Evolutionary conservation across 106 monocot species (phyloP).

Genomic region (Phalaenopsis aphrodite): DNA sequence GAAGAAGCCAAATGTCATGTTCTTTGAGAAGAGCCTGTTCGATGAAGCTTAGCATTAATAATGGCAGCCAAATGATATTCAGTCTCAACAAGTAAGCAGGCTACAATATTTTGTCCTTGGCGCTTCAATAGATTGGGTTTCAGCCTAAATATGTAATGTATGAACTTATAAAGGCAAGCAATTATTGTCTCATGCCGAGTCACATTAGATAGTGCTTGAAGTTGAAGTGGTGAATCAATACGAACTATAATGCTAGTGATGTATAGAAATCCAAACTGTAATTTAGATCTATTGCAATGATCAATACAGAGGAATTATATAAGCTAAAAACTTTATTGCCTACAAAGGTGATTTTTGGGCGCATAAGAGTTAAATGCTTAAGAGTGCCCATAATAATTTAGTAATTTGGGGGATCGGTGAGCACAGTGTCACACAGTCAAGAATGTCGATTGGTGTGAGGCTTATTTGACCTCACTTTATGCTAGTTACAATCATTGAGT

Average conservation of each 20-base stretch:
- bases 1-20: neutral
- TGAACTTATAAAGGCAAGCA: neutral
- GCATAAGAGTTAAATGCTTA: neutral
- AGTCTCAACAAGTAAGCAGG: neutral
- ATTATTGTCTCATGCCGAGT: neutral
- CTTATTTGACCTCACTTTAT: too few relatives aligned
- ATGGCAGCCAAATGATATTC: neutral
- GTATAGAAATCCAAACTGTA: neutral
- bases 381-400: neutral
- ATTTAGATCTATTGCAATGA: neutral
- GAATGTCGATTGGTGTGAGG: neutral
- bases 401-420: neutral
- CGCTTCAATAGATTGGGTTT: neutral
- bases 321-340: too few relatives aligned
- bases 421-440: neutral
- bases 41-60: neutral
- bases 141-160: neutral
- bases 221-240: neutral
- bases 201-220: neutral
- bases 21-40: neutral
- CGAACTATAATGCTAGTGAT: neutral
- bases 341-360: too few relatives aligned
- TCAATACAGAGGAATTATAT: neutral
- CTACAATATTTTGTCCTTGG: neutral
- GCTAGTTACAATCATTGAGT: too few relatives aligned